Percentiles rank a stretch among this genome's conserved stretches.
phyloP scores from a whole-genome alignment of 106 monocot species.

The Iris macrosiphon region DNA sequence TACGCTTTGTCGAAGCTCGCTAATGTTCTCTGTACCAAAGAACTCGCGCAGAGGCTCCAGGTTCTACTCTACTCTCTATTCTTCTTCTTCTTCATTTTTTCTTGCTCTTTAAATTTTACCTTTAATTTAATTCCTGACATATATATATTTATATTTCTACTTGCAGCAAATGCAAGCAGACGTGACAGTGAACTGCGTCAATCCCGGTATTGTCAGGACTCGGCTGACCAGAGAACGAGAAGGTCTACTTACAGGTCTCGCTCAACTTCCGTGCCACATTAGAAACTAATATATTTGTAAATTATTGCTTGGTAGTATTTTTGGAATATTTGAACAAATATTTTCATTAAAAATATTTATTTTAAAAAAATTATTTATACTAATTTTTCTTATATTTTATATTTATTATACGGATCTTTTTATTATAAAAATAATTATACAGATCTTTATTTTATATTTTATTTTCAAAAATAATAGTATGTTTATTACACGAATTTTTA shows the following conservation, averaged over 20 bases:
- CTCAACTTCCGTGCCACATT: background rate
- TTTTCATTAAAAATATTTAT: too few species aligned
- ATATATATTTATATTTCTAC: background rate
- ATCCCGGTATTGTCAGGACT: slow-evolving; percentile 84
- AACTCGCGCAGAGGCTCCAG: slow-evolving; percentile 61
- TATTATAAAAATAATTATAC: too few species aligned
- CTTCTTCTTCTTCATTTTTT: too few species aligned
- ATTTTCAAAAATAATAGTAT: too few species aligned
- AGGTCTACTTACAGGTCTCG: slow-evolving; percentile 53
- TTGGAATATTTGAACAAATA: background rate
- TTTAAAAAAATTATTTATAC: too few species aligned
- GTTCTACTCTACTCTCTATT: slow-evolving; percentile 16
- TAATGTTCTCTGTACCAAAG: slow-evolving; percentile 75
- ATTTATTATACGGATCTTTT: too few species aligned
- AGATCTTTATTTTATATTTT: too few species aligned
- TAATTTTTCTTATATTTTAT: too few species aligned
- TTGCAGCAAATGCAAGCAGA: slow-evolving; percentile 60
- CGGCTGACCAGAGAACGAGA: slow-evolving; percentile 84
- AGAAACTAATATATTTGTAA: background rate
- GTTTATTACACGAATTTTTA: too few species aligned
- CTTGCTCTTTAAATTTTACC: too few species aligned
- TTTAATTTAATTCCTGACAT: background rate
- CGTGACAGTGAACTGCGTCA: slow-evolving; percentile 78
- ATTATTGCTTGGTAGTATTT: too few species aligned
- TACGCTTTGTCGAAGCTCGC: slow-evolving; percentile 95